Base-by-base conservation (phyloP, 805 yeast genomes). In the Yarrowia keelungensis region DNA sequence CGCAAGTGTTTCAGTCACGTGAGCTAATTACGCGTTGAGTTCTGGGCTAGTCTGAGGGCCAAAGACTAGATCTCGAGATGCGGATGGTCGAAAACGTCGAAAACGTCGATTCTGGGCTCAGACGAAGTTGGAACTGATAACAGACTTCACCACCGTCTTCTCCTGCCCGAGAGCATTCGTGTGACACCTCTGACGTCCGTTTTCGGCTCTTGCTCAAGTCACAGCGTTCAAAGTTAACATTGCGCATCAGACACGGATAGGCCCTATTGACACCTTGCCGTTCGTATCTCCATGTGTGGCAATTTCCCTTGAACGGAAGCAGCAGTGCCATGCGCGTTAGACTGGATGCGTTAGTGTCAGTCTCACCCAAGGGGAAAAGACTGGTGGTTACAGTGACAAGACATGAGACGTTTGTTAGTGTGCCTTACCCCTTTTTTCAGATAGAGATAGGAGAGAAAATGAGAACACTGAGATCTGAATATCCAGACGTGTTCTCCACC, bases 281-380 rank as follows among this genome's bases (percentile, higher is more conserved):
- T 47, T 50, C 54, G 54, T 32, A 50, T 50, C 54, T 50, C 39
- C 39, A 49, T 49, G 53, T 15, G 53, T 49, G 35, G 35, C 50
- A 22, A 46, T 46, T 46, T 46, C 50, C 50, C 50, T 46, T 46
- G 32, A 11, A 47, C 51, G 51, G 51, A 47, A 47, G n/a, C 35
- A 46, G 50, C 5, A 2, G 35, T 12, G 12, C 49, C 49, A 45
- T 45, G 49, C 26, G 49, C 3, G 14, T 11, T 45, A 19, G 49
- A 5, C 49, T 43, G 50, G 50, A 10, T 19, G 50, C 50, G 50
- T 14, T 12, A 14, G 50, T 38, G 39, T 38, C 39, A 38, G 39
- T 38, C 32, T 26, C 32, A 26, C 32, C 7, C 7, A 26, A 5
- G 32, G 32, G 32, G 32, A 19, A 26, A 26, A 26, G 32, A 5